These are phyloP conservation scores for Sporothrix mexicana DNA, from an alignment of 2,329 filamentous ascomycete species.

Conservation along the genomic window DNA sequence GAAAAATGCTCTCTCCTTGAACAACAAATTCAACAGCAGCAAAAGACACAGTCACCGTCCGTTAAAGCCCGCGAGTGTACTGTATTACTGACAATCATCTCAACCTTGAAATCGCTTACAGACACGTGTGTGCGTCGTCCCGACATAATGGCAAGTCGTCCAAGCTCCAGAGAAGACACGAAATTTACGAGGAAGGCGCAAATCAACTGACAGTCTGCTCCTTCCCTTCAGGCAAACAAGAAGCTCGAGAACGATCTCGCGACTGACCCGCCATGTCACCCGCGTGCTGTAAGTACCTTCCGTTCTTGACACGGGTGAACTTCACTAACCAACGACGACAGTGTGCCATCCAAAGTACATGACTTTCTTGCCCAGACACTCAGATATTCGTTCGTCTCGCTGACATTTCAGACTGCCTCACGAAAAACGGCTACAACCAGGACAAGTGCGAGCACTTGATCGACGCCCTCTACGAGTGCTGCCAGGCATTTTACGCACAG, in stretches of 20 bases:
- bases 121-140: not conserved
- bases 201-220: too few species aligned
- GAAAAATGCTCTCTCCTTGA: not conserved
- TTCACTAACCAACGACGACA: conserved; percentile 44
- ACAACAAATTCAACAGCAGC: not conserved
- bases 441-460: conserved; percentile 78
- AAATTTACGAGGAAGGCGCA: too few species aligned
- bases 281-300: conserved; percentile 69
- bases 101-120: too few species aligned
- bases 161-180: too few species aligned
- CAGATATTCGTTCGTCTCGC: conserved; percentile 1
- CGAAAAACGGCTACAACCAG: conserved; percentile 84
- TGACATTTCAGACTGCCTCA: conserved; percentile 71
- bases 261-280: conserved; percentile 80
- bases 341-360: conserved; percentile 87
- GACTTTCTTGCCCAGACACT: not conserved
- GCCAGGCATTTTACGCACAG: conserved; percentile 81
- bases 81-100: too few species aligned
- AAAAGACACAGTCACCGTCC: too few species aligned
- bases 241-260: conserved; percentile 71
- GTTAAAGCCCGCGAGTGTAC: too few species aligned
- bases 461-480: conserved; percentile 91
- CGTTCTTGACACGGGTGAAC: not conserved
- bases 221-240: conserved; percentile 11
- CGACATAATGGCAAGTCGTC: not conserved